These are phyloP conservation scores for Orbilia javanica DNA, from an alignment of 2,329 filamentous ascomycete species.

Conservation along the genomic window DNA sequence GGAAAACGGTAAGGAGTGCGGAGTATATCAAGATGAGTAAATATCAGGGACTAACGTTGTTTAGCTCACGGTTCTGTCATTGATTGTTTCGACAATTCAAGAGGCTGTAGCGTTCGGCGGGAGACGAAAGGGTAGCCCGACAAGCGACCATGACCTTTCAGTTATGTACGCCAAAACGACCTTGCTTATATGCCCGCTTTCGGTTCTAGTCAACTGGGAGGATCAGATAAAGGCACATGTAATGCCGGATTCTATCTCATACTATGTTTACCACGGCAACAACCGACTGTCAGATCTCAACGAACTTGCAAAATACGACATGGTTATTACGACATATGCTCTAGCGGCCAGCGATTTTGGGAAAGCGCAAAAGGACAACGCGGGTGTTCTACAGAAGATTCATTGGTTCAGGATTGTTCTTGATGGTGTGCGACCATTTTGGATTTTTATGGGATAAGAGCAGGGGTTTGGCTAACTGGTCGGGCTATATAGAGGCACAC, in stretches of 20 bases:
- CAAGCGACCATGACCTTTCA: constrained; percentile 62
- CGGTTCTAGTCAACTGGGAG: constrained; percentile 93
- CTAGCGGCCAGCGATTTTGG: constrained; percentile 73
- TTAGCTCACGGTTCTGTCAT: constrained; percentile 84
- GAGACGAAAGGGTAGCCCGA: constrained; percentile 64
- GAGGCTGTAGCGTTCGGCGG: constrained; percentile 71
- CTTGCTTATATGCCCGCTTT: constrained; percentile 87
- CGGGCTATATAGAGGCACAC: constrained; percentile 66
- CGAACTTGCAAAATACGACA: constrained; percentile 61
- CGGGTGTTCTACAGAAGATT: constrained; percentile 62
- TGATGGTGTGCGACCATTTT: constrained; percentile 57
- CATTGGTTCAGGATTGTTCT: constrained; percentile 57
- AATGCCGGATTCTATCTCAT: constrained; percentile 73
- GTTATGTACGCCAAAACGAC: constrained; percentile 82
- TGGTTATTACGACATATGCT: constrained; percentile 63
- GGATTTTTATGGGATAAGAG: constrained; percentile 28
- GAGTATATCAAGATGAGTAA: constrained; percentile 61
- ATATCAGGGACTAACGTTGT: constrained; percentile 84
- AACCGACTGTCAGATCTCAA: constrained; percentile 44
- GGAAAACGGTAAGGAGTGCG: constrained; percentile 72
- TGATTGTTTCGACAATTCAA: constrained; percentile 76
- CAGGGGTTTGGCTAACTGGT: constrained; percentile 60
- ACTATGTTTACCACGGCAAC: constrained; percentile 76
- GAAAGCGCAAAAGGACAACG: constrained; percentile 70
- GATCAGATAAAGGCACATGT: constrained; percentile 89